Conservation (phyloP, 495 filamentous ascomycete genomes). For the Bombardia bombarda region DNA sequence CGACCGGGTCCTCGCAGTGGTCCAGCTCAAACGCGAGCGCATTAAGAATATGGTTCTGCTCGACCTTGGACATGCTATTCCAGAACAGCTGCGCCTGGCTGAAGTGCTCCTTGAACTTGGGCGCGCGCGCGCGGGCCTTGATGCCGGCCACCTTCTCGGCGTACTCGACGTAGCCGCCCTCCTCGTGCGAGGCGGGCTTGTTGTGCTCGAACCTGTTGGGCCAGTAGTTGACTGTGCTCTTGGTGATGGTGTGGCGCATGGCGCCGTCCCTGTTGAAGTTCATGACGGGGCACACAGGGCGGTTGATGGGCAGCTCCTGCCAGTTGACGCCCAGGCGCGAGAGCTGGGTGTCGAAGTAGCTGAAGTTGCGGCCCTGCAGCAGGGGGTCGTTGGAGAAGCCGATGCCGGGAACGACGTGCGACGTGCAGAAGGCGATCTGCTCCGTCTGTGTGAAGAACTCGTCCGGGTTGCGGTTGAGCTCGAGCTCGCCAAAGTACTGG, state of each 20-base stretch:
- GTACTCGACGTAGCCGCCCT: conserved; percentile 64
- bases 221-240: conserved; percentile 79
- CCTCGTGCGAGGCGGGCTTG: conserved; percentile 48
- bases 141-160: conserved; percentile 58
- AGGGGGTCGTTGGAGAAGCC: conserved; percentile 82
- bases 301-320: conserved; percentile 81
- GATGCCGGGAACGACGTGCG: conserved; percentile 79
- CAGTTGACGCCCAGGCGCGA: conserved; percentile 77
- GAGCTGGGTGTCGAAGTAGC: conserved; percentile 81
- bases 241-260: conserved; percentile 47
- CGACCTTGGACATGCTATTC: conserved; percentile 65
- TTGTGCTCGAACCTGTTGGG: conserved; percentile 66
- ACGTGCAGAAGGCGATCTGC: conserved; percentile 78
- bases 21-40: conserved; percentile 80
- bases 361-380: conserved; percentile 78
- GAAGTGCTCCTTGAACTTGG: conserved; percentile 78
- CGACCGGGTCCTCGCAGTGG: conserved; percentile 79
- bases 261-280: conserved; percentile 72
- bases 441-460: conserved; percentile 85
- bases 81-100: conserved; percentile 68
- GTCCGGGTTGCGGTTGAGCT: conserved; percentile 75
- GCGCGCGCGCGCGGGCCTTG: conserved; percentile 59
- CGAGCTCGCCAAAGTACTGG: conserved; percentile 71
- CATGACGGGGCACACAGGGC: conserved; percentile 66
- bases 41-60: conserved; percentile 61